phyloP scores from a whole-genome alignment of 208 protist genomes.

The Crithidia mellificae region DNA sequence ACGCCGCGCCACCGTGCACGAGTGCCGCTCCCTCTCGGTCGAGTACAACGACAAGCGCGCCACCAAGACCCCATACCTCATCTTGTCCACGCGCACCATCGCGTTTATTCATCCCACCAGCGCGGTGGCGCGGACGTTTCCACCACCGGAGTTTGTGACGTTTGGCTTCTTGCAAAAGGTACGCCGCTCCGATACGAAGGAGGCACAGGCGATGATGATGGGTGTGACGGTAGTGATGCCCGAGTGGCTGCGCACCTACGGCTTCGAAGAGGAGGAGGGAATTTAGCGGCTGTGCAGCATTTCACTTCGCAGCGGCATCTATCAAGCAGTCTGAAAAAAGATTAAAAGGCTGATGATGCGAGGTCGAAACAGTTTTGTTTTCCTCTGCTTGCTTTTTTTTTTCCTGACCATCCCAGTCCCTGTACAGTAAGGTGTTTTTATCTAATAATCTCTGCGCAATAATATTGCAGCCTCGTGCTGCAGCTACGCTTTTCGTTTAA shows the following conservation, averaged over 20 bases:
- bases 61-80: conserved; percentile 81
- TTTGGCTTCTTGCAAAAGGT: conserved; percentile 81
- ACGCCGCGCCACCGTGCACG: conserved; percentile 82
- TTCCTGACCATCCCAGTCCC: too few relatives aligned
- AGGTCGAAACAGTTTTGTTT: too few relatives aligned
- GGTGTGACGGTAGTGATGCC: conserved; percentile 86
- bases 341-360: too few relatives aligned
- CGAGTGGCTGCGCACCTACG: conserved; percentile 82
- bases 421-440: too few relatives aligned
- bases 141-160: conserved; percentile 87
- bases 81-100: conserved; percentile 59
- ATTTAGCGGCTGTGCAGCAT: neutral
- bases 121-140: conserved; percentile 76
- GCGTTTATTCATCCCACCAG: conserved; percentile 88
- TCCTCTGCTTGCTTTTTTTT: too few relatives aligned
- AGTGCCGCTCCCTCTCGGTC: conserved; percentile 83
- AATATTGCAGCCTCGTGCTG: too few relatives aligned
- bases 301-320: neutral
- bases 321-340: too few relatives aligned
- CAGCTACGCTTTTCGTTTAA: too few relatives aligned
- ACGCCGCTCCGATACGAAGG: conserved; percentile 73
- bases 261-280: conserved; percentile 45
- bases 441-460: too few relatives aligned
- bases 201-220: conserved; percentile 82
- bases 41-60: conserved; percentile 85